A percentile compares a stretch with the other conserved stretches of the same genome.
phyloP scores from a whole-genome alignment of 768 basidiomycete species.

The Rhizopogon vinicolor region DNA sequence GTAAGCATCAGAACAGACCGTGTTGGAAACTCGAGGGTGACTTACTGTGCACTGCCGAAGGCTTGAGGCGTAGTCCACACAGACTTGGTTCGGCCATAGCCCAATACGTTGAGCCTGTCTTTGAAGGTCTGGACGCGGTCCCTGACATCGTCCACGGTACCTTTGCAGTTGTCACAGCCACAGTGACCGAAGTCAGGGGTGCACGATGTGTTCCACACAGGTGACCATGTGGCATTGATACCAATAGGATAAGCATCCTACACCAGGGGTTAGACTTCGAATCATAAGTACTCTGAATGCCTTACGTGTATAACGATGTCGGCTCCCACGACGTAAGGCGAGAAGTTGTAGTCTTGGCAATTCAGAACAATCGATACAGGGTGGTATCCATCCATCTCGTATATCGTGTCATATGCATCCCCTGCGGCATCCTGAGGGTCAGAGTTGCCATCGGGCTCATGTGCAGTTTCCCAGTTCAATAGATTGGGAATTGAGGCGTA shows the following conservation, averaged over 20 bases:
- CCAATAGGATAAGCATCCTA: conserved; percentile 28
- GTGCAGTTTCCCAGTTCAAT: conserved; percentile 67
- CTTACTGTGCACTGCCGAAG: conserved; percentile 50
- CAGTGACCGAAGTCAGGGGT: conserved; percentile 67
- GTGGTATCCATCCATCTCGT: conserved; percentile 51
- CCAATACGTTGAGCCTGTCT: conserved; percentile 52
- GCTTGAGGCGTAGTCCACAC: conserved; percentile 80
- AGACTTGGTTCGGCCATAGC: conserved; percentile 60
- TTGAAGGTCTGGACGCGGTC: conserved; percentile 62
- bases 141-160: conserved; percentile 59
- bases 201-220: conserved; percentile 56
- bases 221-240: conserved; percentile 61
- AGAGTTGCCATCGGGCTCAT: conserved; percentile 67
- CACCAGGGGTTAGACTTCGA: background rate
- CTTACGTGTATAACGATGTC: conserved; percentile 69
- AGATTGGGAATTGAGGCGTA: conserved; percentile 66
- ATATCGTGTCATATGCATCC: conserved; percentile 41
- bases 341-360: conserved; percentile 59
- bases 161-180: conserved; percentile 67
- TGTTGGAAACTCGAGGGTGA: background rate
- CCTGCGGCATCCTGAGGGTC: conserved; percentile 60
- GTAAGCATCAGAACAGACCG: background rate
- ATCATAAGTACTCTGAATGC: conserved; percentile 33
- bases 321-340: conserved; percentile 52
- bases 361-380: conserved; percentile 53